Conservation (phyloP, 352 stramenopile genomes). For the Pythium brachiatum region DNA sequence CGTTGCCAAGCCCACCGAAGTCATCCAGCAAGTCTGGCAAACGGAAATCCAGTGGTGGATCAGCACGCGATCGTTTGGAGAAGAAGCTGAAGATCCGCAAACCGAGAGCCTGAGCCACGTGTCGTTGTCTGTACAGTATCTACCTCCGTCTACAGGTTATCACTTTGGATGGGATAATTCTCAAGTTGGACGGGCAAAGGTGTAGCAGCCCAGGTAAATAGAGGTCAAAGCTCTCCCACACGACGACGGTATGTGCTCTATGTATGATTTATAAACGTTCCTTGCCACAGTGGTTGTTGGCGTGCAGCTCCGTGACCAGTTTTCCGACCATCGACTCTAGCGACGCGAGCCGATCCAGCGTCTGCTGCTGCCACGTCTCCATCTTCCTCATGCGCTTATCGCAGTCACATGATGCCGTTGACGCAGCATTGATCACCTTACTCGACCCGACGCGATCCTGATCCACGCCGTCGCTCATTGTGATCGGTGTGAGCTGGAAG, state of each 20-base stretch:
- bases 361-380: slow-evolving; percentile 17
- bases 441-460: not conserved
- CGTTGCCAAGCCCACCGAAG: slow-evolving; percentile 39
- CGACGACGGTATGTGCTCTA: slow-evolving; percentile 19
- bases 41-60: slow-evolving; percentile 43
- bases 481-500: slow-evolving; percentile 19
- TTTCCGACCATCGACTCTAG: slow-evolving; percentile 18
- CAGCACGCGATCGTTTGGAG: slow-evolving; percentile 62
- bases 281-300: slow-evolving; percentile 7
- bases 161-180: too few relatives aligned
- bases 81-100: slow-evolving; percentile 85
- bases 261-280: slow-evolving; percentile 7
- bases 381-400: slow-evolving; percentile 1
- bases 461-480: slow-evolving; percentile 12
- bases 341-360: slow-evolving; percentile 14
- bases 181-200: too few relatives aligned
- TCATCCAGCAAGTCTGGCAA: slow-evolving; percentile 35
- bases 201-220: not conserved
- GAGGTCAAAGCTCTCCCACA: slow-evolving; percentile 1
- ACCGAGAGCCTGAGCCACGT: slow-evolving; percentile 18
- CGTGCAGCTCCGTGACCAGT: slow-evolving; percentile 13
- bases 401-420: slow-evolving; percentile 6
- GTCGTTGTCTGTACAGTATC: slow-evolving; percentile 3
- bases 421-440: not conserved
- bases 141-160: slow-evolving; percentile 1